These are phyloP conservation scores for Rhizopogon roseolus DNA, from an alignment of 768 basidiomycete genomes.

Conservation along the genomic window DNA sequence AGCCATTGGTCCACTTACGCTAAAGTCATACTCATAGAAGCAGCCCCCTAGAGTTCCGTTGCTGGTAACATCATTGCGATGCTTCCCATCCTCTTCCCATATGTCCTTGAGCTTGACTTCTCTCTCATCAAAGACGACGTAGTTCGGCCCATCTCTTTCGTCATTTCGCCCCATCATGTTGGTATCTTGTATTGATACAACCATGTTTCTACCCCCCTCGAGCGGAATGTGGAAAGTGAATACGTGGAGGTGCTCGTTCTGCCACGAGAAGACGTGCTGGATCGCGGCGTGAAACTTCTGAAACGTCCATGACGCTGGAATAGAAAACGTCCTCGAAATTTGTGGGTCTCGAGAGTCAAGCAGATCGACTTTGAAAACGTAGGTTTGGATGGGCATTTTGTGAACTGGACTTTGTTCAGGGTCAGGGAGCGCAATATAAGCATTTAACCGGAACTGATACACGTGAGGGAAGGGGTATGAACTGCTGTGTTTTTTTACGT, in stretches of 20 bases:
- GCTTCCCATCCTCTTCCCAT: conserved; percentile 6
- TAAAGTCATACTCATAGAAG: conserved; percentile 19
- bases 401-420: background rate
- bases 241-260: conserved; percentile 13
- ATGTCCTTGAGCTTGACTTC: conserved; percentile 7
- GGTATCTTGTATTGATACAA: conserved; percentile 1
- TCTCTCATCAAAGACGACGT: conserved; percentile 6
- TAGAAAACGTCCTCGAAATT: conserved; percentile 16
- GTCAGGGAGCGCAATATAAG: background rate
- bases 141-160: background rate
- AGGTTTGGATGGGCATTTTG: conserved; percentile 9
- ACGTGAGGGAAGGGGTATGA: background rate
- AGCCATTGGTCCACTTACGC: conserved; percentile 1
- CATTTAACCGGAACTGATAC: background rate
- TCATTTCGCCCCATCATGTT: conserved; percentile 2
- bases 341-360: conserved; percentile 14
- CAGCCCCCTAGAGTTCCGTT: conserved; percentile 5
- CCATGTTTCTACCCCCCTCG: background rate
- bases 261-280: conserved; percentile 18
- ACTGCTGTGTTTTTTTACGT: background rate
- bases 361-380: conserved; percentile 16
- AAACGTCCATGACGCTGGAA: conserved; percentile 18
- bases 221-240: conserved; percentile 11
- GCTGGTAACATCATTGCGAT: background rate
- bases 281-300: conserved; percentile 15